A percentile compares a stretch with the other conserved stretches of the same genome.
Evolutionary conservation across 2,329 filamentous ascomycete genomes (phyloP).

Genomic region (Cordyceps javanica): DNA sequence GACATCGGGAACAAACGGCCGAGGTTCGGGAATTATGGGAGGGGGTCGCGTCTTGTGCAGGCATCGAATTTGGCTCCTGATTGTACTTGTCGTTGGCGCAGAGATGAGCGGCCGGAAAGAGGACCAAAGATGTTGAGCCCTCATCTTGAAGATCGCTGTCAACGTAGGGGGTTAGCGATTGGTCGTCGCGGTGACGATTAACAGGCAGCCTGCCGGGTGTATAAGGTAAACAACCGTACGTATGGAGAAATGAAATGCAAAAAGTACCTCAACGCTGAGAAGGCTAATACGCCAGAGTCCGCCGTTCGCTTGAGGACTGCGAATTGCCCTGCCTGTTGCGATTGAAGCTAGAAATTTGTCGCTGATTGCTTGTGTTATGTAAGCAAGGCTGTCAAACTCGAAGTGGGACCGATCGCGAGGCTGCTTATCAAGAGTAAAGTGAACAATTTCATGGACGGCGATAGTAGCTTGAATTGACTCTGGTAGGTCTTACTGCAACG

Average conservation of each 20-base stretch:
- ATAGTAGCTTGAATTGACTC: neutral
- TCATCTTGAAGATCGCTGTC: conserved; percentile 21
- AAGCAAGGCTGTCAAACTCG: conserved; percentile 10
- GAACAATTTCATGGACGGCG: neutral
- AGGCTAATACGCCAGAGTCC: neutral
- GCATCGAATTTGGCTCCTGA: conserved; percentile 32
- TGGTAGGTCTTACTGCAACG: neutral
- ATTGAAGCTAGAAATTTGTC: conserved; percentile 13
- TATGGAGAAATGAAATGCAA: neutral
- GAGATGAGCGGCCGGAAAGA: conserved; percentile 27
- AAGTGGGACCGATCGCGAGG: conserved; percentile 5
- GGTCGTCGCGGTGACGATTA: neutral
- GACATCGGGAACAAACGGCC: conserved; percentile 80
- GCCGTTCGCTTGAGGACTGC: neutral
- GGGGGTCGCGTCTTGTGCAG: conserved; percentile 35
- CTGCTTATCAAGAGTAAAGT: neutral
- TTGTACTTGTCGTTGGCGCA: conserved; percentile 21
- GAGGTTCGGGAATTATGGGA: conserved; percentile 57
- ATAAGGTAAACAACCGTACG: neutral
- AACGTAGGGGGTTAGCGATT: conserved; percentile 5
- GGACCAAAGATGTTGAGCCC: conserved; percentile 25
- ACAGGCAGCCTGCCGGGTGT: neutral
- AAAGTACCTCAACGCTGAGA: neutral
- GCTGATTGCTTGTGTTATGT: conserved; percentile 7
- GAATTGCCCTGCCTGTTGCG: neutral